These are phyloP conservation scores for Xylariales sp. DNA, from an alignment of 2,329 filamentous ascomycete genomes.

Conservation along the genomic window DNA sequence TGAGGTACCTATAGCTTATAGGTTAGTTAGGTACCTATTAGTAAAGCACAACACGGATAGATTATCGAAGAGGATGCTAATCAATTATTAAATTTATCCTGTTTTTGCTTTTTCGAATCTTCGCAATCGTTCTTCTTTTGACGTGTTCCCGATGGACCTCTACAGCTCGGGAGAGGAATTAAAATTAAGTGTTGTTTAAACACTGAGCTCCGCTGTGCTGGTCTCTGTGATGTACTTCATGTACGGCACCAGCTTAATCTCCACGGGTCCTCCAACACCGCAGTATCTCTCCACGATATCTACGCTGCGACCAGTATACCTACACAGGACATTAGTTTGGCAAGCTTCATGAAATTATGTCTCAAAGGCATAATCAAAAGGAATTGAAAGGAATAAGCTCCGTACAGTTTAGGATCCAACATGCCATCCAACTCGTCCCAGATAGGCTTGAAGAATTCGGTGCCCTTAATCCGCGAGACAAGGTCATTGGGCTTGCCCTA, in stretches of 20 bases:
- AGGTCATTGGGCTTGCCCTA: slow-evolving; percentile 81
- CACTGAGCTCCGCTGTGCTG: slow-evolving; percentile 53
- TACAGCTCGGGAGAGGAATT: background rate
- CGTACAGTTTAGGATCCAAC: slow-evolving; percentile 67
- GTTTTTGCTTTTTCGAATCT: background rate
- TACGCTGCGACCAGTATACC: slow-evolving; percentile 58
- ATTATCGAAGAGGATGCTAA: background rate
- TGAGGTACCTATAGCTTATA: too few species aligned
- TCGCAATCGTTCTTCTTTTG: background rate
- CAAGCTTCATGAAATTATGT: background rate
- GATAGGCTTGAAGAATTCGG: slow-evolving; percentile 80
- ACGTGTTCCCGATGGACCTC: background rate
- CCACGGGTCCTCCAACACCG: slow-evolving; percentile 54
- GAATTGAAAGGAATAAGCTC: slow-evolving; percentile 47
- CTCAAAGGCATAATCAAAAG: background rate
- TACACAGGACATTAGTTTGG: slow-evolving; percentile 11
- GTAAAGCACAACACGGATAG: too few species aligned
- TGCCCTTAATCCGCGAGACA: slow-evolving; percentile 78
- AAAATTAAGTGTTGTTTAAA: slow-evolving; percentile 44
- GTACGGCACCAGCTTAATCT: slow-evolving; percentile 55
- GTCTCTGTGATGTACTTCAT: slow-evolving; percentile 50
- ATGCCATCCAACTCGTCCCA: slow-evolving; percentile 75
- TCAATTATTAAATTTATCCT: background rate
- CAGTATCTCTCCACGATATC: slow-evolving; percentile 61
- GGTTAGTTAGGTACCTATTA: background rate